Base-by-base conservation (phyloP, 78 protist genomes). In the Paulinella micropora region DNA sequence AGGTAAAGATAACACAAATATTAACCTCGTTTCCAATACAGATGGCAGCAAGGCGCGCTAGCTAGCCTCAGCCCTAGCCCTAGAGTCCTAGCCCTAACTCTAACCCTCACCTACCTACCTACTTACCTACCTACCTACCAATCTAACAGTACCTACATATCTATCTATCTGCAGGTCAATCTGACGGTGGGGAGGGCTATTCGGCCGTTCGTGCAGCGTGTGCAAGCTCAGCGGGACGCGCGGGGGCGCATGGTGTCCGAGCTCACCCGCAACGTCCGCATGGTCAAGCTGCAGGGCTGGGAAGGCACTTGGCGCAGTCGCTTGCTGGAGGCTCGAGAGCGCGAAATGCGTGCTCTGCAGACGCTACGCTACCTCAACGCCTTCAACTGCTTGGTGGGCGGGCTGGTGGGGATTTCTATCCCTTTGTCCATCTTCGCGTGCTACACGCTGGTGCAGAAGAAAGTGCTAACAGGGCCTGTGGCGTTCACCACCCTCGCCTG, bases 401-500 rank as follows among this genome's bases (percentile, higher is more conserved):
- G 37, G 9, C 6, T 81, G 23, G 84, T 15, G 6, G 34, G 6
- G 15, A 32, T 32, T 34, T 15, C 84, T 32, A 29, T 81, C 6
- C 84, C 84, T 9, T 6, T 81, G 6, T 28, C 37, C 84, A 81
- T 81, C 4, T 81, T 81, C 84, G 29, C 84, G 4, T 81, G 73
- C 32, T 51, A 51, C 15, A 51, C 73, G 6, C 73, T 51, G n/a
- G 88, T 41, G 39, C 39, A 86, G 29, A 38, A 38, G 26, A 3
- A n/a, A 0, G 0, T 31, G 39, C 88, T 86, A 38, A 1, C 2
- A 1, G 28, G 37, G 38, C n/a, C 83, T 28, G 73, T 31, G 39
- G 90, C 90, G 36, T 88, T 88, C 90, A 79, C 87, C 34, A 0
- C 83, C 35, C 86, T 88, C 41, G 90, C 90, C 9, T 88, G 90